These are phyloP conservation scores for Fusarium mangiferae DNA, from an alignment of 2,329 filamentous ascomycete species.

Conservation along the genomic window DNA sequence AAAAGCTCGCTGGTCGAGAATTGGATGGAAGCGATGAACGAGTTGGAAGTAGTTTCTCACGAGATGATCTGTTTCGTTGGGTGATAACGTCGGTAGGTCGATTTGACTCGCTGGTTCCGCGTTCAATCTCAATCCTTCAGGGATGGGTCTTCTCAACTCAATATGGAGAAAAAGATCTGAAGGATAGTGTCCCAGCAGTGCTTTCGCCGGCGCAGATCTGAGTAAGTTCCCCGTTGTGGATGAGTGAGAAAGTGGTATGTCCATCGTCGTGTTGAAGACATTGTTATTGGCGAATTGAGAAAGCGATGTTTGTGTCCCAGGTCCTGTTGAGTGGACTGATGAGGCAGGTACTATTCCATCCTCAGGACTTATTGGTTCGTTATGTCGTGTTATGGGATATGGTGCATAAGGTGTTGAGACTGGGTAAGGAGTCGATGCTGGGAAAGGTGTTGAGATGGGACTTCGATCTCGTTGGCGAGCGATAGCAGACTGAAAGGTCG, in stretches of 20 bases:
- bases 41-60: conserved; percentile 27
- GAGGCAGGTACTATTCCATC: conserved; percentile 6
- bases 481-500: conserved; percentile 18
- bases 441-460: conserved; percentile 11
- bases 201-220: conserved; percentile 25
- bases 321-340: conserved; percentile 20
- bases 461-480: conserved; percentile 19
- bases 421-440: conserved; percentile 2
- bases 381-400: conserved; percentile 3
- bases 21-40: conserved; percentile 31
- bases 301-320: conserved; percentile 12
- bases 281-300: conserved; percentile 35
- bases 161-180: conserved; percentile 33
- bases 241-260: conserved; percentile 33
- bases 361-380: conserved; percentile 18
- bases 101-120: conserved; percentile 22
- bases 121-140: conserved; percentile 11
- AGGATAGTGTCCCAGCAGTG: conserved; percentile 23
- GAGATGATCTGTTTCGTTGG: conserved; percentile 18
- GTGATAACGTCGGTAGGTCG: conserved; percentile 1
- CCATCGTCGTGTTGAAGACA: conserved; percentile 38
- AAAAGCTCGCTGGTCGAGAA: conserved; percentile 25
- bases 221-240: conserved; percentile 29
- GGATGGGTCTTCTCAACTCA: conserved; percentile 22
- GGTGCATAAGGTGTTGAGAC: neutral